Evolutionary conservation across 805 yeast species (phyloP), one percentile per base, ranked within the genome.

Genomic region (Saturnispora besseyi): DNA sequence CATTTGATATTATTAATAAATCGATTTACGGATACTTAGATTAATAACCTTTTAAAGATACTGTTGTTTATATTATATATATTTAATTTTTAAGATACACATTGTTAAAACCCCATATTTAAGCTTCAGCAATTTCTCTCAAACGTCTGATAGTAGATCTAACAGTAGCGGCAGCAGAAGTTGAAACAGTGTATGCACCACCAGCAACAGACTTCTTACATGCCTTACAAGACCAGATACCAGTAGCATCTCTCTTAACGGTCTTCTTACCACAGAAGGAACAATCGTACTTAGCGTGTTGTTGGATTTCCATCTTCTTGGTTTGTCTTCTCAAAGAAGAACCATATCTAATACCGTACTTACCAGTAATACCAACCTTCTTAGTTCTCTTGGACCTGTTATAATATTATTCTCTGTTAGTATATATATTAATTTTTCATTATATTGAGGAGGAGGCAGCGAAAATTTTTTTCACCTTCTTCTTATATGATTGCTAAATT

Each of bases 311-410:
- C 77, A 93, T 81, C 82, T 93, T 93, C 85, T 90, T 90, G 82
- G 96, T 87, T 79, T 89, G 97, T 80, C 98, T 88, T 86, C 99
- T 91, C 77, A 93, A 82, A 62, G 99, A 95, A 69, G 99, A 91
- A 90, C 99, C 96, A 82, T 93, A 93, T 84, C 99, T 90, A 80
- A 93, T 97, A 88, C 99, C 99, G 84, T 88, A 93, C 82, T 95
- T 95, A 84, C 99, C 99, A 76, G 99, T 93, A 83, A 93, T 93
- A 78, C 99, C 99, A 75, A 93, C 99, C 88, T 93, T 93, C 95
- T 93, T 93, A 68, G 99, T 93, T 87, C 99, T 91, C 81, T 95
- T 93, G 78, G 99, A 87, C 99, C 96, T 88, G 44, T 52, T 45
- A 10, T 24, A 51, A 40, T 5, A 11, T 26, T 26, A 15, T 3